Conservation (phyloP, 306 rosid genomes). For the Cucumis hystrix region DNA sequence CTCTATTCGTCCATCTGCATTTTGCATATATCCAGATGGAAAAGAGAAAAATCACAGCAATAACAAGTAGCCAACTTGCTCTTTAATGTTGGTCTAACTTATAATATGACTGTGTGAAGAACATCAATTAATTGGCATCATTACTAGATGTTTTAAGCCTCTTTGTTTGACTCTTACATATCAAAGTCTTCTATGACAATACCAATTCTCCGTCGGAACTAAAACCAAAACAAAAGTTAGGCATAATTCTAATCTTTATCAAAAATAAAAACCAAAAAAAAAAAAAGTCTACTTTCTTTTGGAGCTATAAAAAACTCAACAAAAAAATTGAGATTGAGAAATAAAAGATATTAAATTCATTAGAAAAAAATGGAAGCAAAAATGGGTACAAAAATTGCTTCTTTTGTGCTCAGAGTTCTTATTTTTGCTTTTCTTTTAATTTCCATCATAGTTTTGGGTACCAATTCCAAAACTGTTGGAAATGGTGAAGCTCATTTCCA, state of each 20-base stretch:
- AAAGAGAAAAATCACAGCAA: not conserved
- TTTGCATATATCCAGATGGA: not conserved
- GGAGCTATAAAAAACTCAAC: not conserved
- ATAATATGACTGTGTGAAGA: not conserved
- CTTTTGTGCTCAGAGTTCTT: conserved; percentile 9
- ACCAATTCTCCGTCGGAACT: not conserved
- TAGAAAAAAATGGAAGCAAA: not conserved
- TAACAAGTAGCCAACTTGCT: not conserved
- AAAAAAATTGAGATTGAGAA: not conserved
- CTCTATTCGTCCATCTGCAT: too few relatives aligned
- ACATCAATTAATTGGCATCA: not conserved
- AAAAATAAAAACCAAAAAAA: not conserved
- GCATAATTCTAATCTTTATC: not conserved
- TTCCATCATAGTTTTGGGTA: conserved; percentile 4
- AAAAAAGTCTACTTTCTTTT: not conserved
- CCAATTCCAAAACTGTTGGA: not conserved
- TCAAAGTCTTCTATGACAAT: not conserved
- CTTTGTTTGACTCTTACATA: not conserved
- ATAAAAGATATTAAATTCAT: not conserved
- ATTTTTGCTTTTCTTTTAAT: conserved; percentile 11
- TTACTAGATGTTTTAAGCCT: not conserved
- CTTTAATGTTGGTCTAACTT: not conserved
- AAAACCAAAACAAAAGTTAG: not conserved
- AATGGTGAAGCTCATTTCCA: not conserved
- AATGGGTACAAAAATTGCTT: not conserved